Evolutionary conservation across 1,139 yeast species (phyloP), one percentile per base, ranked within the genome.

Genomic region (Suhomyces terraborum): DNA sequence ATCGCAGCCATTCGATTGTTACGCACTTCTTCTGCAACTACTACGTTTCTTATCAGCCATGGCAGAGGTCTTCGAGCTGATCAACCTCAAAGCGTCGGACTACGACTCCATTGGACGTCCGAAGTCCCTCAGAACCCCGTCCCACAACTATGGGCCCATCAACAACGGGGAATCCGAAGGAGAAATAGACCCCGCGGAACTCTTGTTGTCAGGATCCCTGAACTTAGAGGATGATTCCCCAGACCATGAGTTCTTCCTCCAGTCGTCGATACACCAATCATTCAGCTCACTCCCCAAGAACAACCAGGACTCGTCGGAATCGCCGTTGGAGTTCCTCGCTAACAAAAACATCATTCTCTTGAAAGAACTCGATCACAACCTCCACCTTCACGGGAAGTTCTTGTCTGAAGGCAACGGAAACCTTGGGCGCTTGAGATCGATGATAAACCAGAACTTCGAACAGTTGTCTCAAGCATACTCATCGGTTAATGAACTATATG

Each of bases 401-500:
- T 53, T 59, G 6, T 51, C 51, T 8, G 45, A 49, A 3, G 79
- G 80, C 1, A 66, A 66, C 47, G 56, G 54, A 14, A 55, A 58
- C 28, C 56, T 75, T 21, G 44, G 54, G 22, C 47, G 54, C 10
- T 50, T 62, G 2, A 53, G 83, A 38, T 48, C 46, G 12, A 49
- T 51, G 48, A 56, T 70, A 3, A 38, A 51, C 1, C 57, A 54
- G 35, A 51, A 59, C 36, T 63, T 73, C 28, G 58, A 55, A 21
- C 69, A 69, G 40, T 48, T 77, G 6, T 66, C 73, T 1, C 75
- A 72, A 37, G 64, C 68, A 31, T 68, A 72, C 47, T 70, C 69
- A 40, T 70, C 82, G 1, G 64, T 77, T 43, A 61, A 64, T 42
- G 86, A 80, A 51, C 56, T 79, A 1, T 80, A 79, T 50, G 51